Percentiles rank a stretch among this genome's conserved stretches.
Conservation (phyloP, 768 basidiomycete genomes). For the Mycena capillaripes region DNA sequence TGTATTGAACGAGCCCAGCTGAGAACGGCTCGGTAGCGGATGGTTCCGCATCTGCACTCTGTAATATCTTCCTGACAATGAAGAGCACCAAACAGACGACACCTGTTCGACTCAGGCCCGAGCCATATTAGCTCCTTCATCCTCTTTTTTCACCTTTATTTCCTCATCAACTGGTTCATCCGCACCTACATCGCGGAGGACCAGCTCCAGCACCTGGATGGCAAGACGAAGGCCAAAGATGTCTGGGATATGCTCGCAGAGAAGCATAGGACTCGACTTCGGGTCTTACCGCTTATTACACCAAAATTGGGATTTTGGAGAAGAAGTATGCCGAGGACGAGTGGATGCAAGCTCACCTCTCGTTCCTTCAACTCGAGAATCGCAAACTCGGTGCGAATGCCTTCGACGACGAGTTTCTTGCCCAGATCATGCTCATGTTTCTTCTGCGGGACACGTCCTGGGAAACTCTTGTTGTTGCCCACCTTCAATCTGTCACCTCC, state of each 20-base stretch:
- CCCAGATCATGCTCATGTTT: constrained; percentile 12
- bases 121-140: not conserved
- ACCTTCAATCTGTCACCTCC: not conserved
- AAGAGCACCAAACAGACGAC: not conserved
- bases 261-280: constrained; percentile 4
- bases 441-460: not conserved
- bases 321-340: constrained; percentile 17
- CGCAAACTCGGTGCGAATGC: not conserved
- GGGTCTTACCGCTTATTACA: not conserved
- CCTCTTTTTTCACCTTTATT: not conserved
- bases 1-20: no score
- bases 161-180: no score
- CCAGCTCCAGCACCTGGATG: constrained; percentile 8
- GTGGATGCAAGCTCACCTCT: constrained; percentile 14
- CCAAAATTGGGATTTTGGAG: constrained; percentile 7
- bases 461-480: not conserved
- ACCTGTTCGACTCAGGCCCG: constrained; percentile 17
- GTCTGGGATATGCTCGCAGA: not conserved
- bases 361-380: constrained; percentile 11
- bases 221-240: constrained; percentile 5
- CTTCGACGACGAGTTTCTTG: constrained; percentile 7
- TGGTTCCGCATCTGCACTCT: constrained; percentile 3
- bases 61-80: no score
- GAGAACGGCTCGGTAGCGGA: constrained; percentile 2
- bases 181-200: constrained; percentile 15